A percentile compares a stretch with the other conserved stretches of the same genome.
These are phyloP conservation scores for Citrullus colocynthis DNA, from an alignment of 306 rosid species.

Conservation along the genomic window DNA sequence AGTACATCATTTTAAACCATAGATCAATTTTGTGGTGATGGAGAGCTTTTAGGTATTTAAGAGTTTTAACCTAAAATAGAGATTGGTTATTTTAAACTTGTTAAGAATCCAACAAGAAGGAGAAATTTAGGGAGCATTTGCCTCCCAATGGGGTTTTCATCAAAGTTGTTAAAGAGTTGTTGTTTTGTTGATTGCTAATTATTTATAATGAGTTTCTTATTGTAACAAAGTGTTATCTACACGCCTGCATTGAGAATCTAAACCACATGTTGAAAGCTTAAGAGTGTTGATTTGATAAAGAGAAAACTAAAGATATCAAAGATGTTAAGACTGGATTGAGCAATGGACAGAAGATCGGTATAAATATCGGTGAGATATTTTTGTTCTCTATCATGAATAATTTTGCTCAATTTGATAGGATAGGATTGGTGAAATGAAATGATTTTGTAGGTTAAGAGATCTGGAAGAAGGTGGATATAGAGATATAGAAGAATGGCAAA, in stretches of 20 bases:
- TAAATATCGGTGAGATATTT: neutral
- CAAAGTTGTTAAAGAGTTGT: neutral
- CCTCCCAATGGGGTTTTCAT: neutral
- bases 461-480: neutral
- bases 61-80: neutral
- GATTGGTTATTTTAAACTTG: neutral
- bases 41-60: neutral
- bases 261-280: neutral
- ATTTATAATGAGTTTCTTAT: neutral
- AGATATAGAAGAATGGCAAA: constrained; percentile 26
- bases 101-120: neutral
- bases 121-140: neutral
- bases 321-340: neutral
- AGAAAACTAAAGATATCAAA: neutral
- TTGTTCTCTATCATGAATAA: neutral
- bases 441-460: constrained; percentile 7
- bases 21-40: neutral
- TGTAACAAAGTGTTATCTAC: neutral
- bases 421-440: neutral
- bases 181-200: neutral
- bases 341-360: neutral
- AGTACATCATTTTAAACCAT: too few species aligned
- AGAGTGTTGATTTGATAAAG: too few species aligned
- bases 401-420: neutral
- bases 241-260: neutral